Evolutionary conservation across 2,329 filamentous ascomycete species (phyloP).

Genomic region (Microcyclospora tardicrescens): DNA sequence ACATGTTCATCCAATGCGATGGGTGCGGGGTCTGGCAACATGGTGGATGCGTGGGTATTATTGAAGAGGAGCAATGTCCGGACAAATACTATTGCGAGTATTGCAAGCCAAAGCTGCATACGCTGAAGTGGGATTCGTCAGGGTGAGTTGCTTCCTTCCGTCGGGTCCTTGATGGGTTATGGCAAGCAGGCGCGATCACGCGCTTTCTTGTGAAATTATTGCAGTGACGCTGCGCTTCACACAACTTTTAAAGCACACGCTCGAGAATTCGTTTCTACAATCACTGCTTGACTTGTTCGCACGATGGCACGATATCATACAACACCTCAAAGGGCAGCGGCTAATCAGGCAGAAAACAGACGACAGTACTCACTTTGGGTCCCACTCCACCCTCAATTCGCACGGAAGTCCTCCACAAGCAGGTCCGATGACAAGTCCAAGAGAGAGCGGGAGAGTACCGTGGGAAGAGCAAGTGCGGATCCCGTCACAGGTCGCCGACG

Average conservation of each 20-base stretch:
- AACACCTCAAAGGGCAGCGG: slow-evolving; percentile 13
- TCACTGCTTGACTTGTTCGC: not conserved
- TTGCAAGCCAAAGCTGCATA: slow-evolving; percentile 84
- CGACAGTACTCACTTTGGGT: slow-evolving; percentile 52
- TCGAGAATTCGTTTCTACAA: not conserved
- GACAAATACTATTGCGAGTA: slow-evolving; percentile 98
- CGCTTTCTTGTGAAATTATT: not conserved
- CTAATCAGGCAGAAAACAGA: slow-evolving; percentile 29
- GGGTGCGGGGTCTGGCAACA: slow-evolving; percentile 98
- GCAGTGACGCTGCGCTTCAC: not conserved
- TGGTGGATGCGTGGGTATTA: slow-evolving; percentile 91
- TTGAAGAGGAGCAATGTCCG: slow-evolving; percentile 82
- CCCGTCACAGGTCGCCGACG: slow-evolving; percentile 62
- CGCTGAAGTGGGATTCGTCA: slow-evolving; percentile 64
- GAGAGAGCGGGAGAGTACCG: slow-evolving; percentile 43
- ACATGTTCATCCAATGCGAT: slow-evolving; percentile 96
- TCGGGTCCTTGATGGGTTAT: not conserved
- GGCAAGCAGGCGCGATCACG: not conserved
- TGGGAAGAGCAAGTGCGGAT: slow-evolving; percentile 38
- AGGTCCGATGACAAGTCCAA: slow-evolving; percentile 48
- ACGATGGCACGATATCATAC: slow-evolving; percentile 18
- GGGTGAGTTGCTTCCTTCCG: slow-evolving; percentile 51
- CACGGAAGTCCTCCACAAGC: slow-evolving; percentile 50
- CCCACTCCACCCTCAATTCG: slow-evolving; percentile 41
- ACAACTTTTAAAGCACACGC: slow-evolving; percentile 1